A percentile compares a stretch with the other conserved stretches of the same genome.
phyloP scores from a whole-genome alignment of 257 asterid species.

The Solanum rostratum region DNA sequence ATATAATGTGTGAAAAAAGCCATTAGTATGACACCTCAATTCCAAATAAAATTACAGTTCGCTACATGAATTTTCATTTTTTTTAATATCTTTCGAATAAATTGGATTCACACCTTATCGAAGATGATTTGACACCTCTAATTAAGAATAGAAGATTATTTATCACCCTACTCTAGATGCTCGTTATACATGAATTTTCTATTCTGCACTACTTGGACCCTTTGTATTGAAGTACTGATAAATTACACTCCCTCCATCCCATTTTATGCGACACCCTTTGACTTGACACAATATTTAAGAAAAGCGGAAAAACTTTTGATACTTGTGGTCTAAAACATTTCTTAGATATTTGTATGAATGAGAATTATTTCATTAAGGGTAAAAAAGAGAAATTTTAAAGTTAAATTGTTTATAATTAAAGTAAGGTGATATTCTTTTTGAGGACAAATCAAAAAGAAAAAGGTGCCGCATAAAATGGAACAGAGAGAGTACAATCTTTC shows the following conservation, averaged over 20 bases:
- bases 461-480: too few species aligned
- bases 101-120: not conserved
- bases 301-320: too few species aligned
- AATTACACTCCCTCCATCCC: too few species aligned
- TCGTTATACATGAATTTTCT: not conserved
- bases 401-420: too few species aligned
- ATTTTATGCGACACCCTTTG: too few species aligned
- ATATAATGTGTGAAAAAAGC: not conserved
- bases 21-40: not conserved
- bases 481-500: not conserved
- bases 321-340: too few species aligned
- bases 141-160: rapidly evolving
- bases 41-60: not conserved
- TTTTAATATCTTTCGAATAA: not conserved
- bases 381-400: too few species aligned
- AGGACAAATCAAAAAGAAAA: too few species aligned
- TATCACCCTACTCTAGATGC: not conserved
- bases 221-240: not conserved
- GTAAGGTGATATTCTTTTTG: too few species aligned
- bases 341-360: too few species aligned
- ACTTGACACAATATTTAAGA: too few species aligned
- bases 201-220: not conserved
- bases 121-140: rapidly evolving
- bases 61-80: not conserved
- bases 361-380: too few species aligned